Percentiles rank a stretch among this genome's conserved stretches.
Conservation (phyloP, 495 filamentous ascomycete species). For the Penicillium odoratum region DNA sequence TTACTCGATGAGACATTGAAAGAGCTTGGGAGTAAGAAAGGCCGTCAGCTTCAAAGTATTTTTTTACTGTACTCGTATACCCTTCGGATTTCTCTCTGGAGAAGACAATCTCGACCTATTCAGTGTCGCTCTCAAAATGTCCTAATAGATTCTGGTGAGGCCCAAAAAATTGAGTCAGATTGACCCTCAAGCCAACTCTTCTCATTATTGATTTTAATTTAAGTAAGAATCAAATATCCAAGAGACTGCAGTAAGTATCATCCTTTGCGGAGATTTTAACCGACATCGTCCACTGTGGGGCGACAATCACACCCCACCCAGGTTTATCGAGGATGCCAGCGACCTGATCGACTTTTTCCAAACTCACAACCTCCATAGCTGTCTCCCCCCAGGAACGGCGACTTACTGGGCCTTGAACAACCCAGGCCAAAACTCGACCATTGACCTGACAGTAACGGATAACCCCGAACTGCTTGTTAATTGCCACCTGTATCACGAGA, state of each 20-base stretch:
- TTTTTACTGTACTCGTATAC: too few relatives aligned
- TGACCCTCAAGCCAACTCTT: too few relatives aligned
- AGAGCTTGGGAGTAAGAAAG: not conserved
- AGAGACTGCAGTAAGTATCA: too few relatives aligned
- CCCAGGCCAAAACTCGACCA: slow-evolving; percentile 20
- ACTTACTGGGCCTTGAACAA: slow-evolving; percentile 22
- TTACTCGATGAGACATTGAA: not conserved
- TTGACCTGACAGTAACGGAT: slow-evolving; percentile 22
- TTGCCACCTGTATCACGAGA: slow-evolving; percentile 24
- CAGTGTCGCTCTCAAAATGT: too few relatives aligned
- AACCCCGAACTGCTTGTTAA: slow-evolving; percentile 13
- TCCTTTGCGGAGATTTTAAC: slow-evolving; percentile 27
- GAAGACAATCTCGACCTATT: too few relatives aligned
- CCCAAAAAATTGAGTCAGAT: too few relatives aligned
- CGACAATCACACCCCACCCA: slow-evolving; percentile 13
- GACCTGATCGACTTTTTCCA: slow-evolving; percentile 26
- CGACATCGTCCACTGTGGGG: slow-evolving; percentile 25
- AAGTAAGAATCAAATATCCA: too few relatives aligned
- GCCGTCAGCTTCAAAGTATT: too few relatives aligned
- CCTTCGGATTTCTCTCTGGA: too few relatives aligned
- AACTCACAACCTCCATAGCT: slow-evolving; percentile 12
- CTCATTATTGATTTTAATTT: too few relatives aligned
- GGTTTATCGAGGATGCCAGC: slow-evolving; percentile 20
- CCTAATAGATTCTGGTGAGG: too few relatives aligned
- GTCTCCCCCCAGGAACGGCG: slow-evolving; percentile 16